A percentile compares a stretch with the other conserved stretches of the same genome.
These are phyloP conservation scores for Solanum lycopersicoides DNA, from an alignment of 257 asterid species.

Conservation along the genomic window DNA sequence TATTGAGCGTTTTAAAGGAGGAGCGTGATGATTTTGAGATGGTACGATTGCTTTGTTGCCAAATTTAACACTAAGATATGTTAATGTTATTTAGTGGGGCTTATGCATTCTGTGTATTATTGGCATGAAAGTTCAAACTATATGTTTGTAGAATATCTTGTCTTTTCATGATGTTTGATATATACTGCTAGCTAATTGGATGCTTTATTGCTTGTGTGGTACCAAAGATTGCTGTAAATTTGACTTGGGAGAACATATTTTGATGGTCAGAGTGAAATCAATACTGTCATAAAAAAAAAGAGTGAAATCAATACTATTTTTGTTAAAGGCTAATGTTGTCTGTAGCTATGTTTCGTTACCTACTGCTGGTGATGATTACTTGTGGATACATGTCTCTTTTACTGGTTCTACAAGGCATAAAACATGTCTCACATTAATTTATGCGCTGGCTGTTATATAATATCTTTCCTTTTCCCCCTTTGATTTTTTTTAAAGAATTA, in stretches of 20 bases:
- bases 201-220: neutral
- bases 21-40: slow-evolving; percentile 93
- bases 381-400: neutral
- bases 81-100: neutral
- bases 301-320: neutral
- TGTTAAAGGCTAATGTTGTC: neutral
- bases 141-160: neutral
- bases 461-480: neutral
- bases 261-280: neutral
- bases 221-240: neutral
- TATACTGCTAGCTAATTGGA: neutral
- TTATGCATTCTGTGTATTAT: neutral
- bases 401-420: neutral
- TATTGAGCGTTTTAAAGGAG: slow-evolving; percentile 75
- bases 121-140: neutral
- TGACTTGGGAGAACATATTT: neutral
- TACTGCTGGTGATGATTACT: neutral
- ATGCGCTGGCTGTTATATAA: neutral
- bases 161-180: neutral
- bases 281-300: no score
- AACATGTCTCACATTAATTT: neutral
- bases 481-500: neutral
- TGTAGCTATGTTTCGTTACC: neutral
- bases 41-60: slow-evolving; percentile 21
- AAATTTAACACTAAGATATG: neutral